A percentile compares a stretch with the other conserved stretches of the same genome.
Evolutionary conservation across 2,329 filamentous ascomycete species (phyloP).

Genomic region (Venturia aucupariae): DNA sequence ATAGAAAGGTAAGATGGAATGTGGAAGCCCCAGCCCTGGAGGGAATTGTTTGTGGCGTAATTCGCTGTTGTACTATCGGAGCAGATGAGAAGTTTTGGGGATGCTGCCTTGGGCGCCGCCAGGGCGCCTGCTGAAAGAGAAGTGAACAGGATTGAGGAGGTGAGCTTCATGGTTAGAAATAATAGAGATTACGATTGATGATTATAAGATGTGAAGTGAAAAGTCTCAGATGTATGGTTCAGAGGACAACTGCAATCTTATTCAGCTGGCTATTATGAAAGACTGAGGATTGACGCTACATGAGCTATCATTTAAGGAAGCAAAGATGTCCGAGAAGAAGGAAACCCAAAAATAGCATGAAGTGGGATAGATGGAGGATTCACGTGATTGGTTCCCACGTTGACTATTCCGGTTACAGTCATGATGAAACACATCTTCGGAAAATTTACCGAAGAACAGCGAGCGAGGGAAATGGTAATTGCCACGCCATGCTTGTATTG

Average conservation of each 20-base stretch:
- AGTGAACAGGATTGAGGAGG: neutral
- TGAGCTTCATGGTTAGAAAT: neutral
- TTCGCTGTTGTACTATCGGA: slow-evolving; percentile 12
- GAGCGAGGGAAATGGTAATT: no score
- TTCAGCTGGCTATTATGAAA: neutral
- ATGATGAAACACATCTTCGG: neutral
- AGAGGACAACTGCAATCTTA: neutral
- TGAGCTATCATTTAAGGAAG: neutral
- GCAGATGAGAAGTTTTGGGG: slow-evolving; percentile 10
- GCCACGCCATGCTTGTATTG: no score
- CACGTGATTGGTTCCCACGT: neutral
- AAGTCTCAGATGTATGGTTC: neutral
- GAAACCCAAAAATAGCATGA: neutral
- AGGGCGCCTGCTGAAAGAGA: neutral
- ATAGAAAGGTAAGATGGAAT: neutral
- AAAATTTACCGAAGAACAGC: neutral
- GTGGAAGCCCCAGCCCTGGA: slow-evolving; percentile 13
- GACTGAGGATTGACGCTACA: neutral
- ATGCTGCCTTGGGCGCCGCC: neutral
- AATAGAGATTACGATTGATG: neutral
- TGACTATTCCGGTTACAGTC: neutral
- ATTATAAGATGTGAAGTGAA: no score
- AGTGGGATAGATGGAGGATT: no score
- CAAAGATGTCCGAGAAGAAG: neutral
- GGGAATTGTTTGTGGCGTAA: neutral